Percentiles rank a stretch among this genome's conserved stretches.
Conservation (phyloP, 176 grass and related monocot genomes). For the Carex kokanica region DNA sequence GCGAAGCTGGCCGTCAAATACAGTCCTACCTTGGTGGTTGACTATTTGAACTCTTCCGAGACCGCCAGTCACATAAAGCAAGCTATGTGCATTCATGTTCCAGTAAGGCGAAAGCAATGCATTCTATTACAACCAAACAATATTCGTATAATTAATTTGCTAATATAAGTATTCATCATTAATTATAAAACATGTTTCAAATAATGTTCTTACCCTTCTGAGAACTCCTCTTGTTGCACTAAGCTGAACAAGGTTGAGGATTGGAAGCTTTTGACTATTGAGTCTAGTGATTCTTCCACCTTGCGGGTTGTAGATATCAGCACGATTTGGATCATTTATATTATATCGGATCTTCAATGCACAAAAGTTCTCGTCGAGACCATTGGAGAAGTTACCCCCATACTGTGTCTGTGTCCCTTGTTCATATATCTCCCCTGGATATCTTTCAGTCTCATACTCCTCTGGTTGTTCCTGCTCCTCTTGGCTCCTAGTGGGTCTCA, state of each 20-base stretch:
- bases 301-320: conserved; percentile 36
- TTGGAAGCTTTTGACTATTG: conserved; percentile 39
- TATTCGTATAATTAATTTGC: background rate
- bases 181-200: background rate
- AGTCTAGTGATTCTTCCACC: conserved; percentile 36
- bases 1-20: conserved; percentile 35
- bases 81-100: conserved; percentile 39
- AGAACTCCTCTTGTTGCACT: conserved; percentile 37
- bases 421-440: background rate
- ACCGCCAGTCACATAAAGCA: conserved; percentile 34
- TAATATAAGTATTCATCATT: background rate
- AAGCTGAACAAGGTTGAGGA: conserved; percentile 33
- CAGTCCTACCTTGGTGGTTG: conserved; percentile 28
- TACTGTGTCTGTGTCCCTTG: background rate
- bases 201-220: conserved; percentile 18
- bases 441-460: background rate
- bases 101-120: conserved; percentile 33
- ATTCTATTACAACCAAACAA: conserved; percentile 9
- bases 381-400: background rate
- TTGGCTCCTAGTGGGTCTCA: conserved; percentile 12
- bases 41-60: conserved; percentile 31
- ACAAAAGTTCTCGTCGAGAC: conserved; percentile 32
- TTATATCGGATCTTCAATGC: conserved; percentile 29
- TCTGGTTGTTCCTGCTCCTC: background rate
- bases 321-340: conserved; percentile 27